phyloP scores from a whole-genome alignment of 306 rosid genomes.

The Lathyrus aphaca region DNA sequence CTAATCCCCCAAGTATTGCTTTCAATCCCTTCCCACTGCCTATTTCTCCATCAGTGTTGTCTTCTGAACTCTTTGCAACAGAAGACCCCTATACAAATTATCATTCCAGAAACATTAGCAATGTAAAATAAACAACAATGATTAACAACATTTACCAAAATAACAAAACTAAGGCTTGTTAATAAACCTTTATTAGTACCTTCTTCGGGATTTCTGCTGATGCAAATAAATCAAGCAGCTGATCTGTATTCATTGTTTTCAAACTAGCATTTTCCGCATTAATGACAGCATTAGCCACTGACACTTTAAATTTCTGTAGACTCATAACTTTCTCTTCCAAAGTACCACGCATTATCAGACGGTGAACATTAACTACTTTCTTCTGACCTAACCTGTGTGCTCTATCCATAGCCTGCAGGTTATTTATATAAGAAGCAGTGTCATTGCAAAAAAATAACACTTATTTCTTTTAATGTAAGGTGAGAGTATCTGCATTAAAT shows the following conservation, averaged over 20 bases:
- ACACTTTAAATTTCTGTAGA: slow-evolving; percentile 84
- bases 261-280: slow-evolving; percentile 93
- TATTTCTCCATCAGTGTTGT: slow-evolving; percentile 51
- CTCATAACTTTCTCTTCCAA: slow-evolving; percentile 98
- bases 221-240: slow-evolving; percentile 92
- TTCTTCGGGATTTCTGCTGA: slow-evolving; percentile 72
- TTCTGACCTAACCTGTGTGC: slow-evolving; percentile 97
- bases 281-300: slow-evolving; percentile 94
- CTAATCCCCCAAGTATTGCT: slow-evolving; percentile 92
- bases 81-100: slow-evolving; percentile 59
- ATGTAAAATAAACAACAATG: slow-evolving; percentile 11
- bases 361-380: slow-evolving; percentile 93
- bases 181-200: slow-evolving; percentile 51
- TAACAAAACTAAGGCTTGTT: neutral
- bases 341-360: slow-evolving; percentile 97
- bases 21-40: slow-evolving; percentile 86
- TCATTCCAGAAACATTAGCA: slow-evolving; percentile 33
- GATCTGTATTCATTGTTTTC: slow-evolving; percentile 99
- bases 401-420: slow-evolving; percentile 95
- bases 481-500: neutral
- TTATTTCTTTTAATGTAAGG: slow-evolving; percentile 7
- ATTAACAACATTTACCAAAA: slow-evolving; percentile 3
- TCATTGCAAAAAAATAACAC: slow-evolving; percentile 14
- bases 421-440: slow-evolving; percentile 18
- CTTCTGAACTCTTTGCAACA: slow-evolving; percentile 54